These are phyloP conservation scores for Triticum dicoccoides DNA, from an alignment of 176 grass and related monocot species.

Conservation along the genomic window DNA sequence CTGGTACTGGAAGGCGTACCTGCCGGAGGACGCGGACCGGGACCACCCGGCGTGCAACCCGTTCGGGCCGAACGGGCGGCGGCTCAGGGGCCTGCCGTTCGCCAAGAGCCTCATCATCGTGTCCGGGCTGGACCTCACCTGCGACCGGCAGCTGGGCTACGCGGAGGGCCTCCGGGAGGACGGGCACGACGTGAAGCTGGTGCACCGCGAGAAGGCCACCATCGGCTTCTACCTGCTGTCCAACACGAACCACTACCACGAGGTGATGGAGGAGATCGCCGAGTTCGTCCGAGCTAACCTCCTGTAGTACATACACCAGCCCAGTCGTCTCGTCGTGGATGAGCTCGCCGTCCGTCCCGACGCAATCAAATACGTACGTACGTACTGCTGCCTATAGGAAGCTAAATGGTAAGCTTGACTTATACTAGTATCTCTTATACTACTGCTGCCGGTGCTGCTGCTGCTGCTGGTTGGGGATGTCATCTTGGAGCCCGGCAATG, in stretches of 20 bases:
- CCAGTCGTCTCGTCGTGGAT: constrained; percentile 26
- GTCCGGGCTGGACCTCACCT: constrained; percentile 84
- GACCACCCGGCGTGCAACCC: constrained; percentile 96
- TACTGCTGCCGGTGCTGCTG: background rate
- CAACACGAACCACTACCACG: constrained; percentile 90
- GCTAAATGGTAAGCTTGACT: constrained; percentile 60
- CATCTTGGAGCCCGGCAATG: constrained; percentile 29
- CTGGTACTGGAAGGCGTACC: constrained; percentile 99
- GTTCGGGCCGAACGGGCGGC: constrained; percentile 73
- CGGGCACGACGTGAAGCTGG: constrained; percentile 69
- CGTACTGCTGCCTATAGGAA: constrained; percentile 24
- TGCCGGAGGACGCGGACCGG: constrained; percentile 84
- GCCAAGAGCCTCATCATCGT: constrained; percentile 95
- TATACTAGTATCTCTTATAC: constrained; percentile 32
- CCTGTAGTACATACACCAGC: constrained; percentile 53
- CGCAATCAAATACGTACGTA: constrained; percentile 16
- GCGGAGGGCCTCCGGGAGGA: constrained; percentile 66
- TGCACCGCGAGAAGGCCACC: constrained; percentile 83
- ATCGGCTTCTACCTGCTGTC: constrained; percentile 89
- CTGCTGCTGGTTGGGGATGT: constrained; percentile 27
- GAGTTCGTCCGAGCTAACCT: constrained; percentile 74
- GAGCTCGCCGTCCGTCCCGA: background rate
- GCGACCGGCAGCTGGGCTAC: constrained; percentile 85
- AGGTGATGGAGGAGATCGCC: constrained; percentile 96
- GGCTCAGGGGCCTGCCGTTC: constrained; percentile 53